Base-by-base conservation (phyloP, 2,329 filamentous ascomycete genomes). In the Fusarium buharicum region DNA sequence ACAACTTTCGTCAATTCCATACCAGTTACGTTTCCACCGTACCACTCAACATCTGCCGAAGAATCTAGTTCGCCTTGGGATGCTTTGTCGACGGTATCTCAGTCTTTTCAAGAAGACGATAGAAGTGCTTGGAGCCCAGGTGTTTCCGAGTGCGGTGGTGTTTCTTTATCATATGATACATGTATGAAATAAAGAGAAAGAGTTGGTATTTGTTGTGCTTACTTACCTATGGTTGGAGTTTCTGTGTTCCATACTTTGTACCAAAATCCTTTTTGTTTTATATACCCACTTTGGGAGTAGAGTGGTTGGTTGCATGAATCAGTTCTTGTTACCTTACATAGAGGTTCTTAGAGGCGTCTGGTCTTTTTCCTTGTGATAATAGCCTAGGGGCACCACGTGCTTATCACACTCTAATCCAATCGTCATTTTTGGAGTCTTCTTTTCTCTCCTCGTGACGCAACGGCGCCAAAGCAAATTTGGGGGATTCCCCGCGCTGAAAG, bases 361-460 rank as follows among this genome's bases (percentile, higher is more conserved):
- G 16, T 28, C 38, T 49, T 30, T 30, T 65, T 66, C 38, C 62
- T 66, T 66, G 62, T 65, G 62, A 65, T 31, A 49, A 48, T 49
- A 24, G n/a, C 17, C 18, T 20, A 37, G 31, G 16, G 28, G 41
- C n/a, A 31, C 58, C 62, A 65, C 53, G 28, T 65, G 62, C 53
- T 59, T 43, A 44, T 37, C 27, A 48, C 27, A 37, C 16, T 44
- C 40, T 31, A 40, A 18, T 41, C 22, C 27, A 28, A 50, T 39
- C 48, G 38, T 63, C 59, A 37, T 37, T 50, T 62, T 61, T 58
- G 55, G 40, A 53, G 56, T 46, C 45, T 38, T 43, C 16, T 46
- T 45, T 43, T 39, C 37, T 20, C 27, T 51, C 60, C 66, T 60
- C 55, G 68, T 70, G 68, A 70, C 62, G 53, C 63, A 59, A 53